A percentile compares a stretch with the other conserved stretches of the same genome.
Evolutionary conservation across 73 alveolate species (phyloP).

Genomic region (Paramecium biaurelia): DNA sequence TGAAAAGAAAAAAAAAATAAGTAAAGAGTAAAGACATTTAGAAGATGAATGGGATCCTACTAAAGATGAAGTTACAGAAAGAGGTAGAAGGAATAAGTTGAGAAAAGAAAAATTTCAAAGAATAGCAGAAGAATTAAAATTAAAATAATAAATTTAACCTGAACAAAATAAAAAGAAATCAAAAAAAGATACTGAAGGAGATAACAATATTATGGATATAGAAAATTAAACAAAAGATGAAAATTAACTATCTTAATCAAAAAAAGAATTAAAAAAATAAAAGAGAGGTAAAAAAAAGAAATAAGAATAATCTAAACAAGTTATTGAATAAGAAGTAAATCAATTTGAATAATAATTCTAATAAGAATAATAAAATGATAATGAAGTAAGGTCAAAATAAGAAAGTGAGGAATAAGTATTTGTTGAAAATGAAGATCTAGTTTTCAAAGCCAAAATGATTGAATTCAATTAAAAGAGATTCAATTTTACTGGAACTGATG

Average conservation of each 20-base stretch:
- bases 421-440: not conserved
- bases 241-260: not conserved
- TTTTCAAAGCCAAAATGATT: not conserved
- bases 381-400: not conserved
- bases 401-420: not conserved
- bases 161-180: not conserved
- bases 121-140: not conserved
- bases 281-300: not conserved
- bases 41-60: constrained; percentile 54
- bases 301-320: not conserved
- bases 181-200: not conserved
- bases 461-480: not conserved
- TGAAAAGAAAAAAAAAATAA: not conserved
- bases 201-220: not conserved
- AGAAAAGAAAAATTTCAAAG: constrained; percentile 22
- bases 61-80: constrained; percentile 1
- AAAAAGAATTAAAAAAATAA: not conserved
- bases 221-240: not conserved
- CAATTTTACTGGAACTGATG: not conserved
- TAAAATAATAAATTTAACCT: not conserved
- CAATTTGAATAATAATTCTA: not conserved
- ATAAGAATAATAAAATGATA: not conserved
- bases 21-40: constrained; percentile 16
- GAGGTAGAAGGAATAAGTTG: not conserved
- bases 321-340: not conserved